These are phyloP conservation scores for Tulasnella sp. DNA, from an alignment of 768 basidiomycete genomes.

Conservation along the genomic window DNA sequence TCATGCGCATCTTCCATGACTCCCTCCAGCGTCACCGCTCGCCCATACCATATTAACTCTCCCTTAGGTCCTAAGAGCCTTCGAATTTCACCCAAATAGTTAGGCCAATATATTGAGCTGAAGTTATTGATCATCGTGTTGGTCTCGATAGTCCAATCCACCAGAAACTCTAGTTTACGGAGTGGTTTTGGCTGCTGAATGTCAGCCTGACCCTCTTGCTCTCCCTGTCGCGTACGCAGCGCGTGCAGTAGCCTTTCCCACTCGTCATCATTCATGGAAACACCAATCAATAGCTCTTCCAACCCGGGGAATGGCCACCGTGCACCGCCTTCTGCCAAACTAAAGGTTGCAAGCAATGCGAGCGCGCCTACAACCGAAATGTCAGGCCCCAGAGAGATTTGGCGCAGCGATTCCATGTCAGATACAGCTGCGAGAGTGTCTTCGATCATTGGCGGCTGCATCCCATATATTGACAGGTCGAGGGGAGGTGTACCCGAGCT, in stretches of 20 bases:
- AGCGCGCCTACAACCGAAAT: neutral
- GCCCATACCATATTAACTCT: neutral
- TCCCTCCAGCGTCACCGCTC: neutral
- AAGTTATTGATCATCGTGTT: neutral
- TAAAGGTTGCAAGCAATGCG: neutral
- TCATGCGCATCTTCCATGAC: neutral
- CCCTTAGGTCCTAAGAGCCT: neutral
- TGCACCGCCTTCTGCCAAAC: neutral
- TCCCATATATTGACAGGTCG: neutral
- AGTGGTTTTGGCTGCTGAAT: neutral
- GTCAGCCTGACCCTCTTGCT: neutral
- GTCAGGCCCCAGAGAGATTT: neutral
- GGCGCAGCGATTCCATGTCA: neutral
- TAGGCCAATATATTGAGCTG: neutral
- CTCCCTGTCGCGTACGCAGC: neutral
- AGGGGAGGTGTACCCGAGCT: neutral
- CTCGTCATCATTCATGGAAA: neutral
- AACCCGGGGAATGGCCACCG: neutral
- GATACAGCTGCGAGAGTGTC: neutral
- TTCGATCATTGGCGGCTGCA: neutral
- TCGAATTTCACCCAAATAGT: neutral
- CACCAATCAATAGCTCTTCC: neutral
- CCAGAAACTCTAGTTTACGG: neutral
- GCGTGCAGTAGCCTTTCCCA: neutral
- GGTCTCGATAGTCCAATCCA: neutral